Evolutionary conservation across 1,139 yeast species (phyloP), one percentile per base, ranked within the genome.

Genomic region (Candida pseudocylindracea): DNA sequence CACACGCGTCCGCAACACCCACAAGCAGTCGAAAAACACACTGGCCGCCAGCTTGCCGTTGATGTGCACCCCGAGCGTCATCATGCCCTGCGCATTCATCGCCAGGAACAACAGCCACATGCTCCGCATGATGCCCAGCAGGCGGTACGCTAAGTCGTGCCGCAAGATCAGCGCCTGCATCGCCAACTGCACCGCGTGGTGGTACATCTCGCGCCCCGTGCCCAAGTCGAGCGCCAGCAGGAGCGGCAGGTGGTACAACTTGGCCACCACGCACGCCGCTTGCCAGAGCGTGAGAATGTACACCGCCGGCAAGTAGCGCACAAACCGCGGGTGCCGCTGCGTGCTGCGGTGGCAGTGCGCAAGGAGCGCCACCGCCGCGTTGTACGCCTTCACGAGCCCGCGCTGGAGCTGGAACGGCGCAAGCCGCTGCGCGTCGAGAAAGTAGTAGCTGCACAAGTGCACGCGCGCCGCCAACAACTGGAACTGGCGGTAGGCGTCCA

Each of bases 121-220:
- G 44, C 83, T 83, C 42, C 79, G 68, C 88, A 88, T 80, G 37
- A 88, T 81, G 12, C 93, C 95, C 35, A 93, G 74, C 0, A 93
- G 79, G 40, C 96, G 64, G 50, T 78, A 80, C 1, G 95, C 83
- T 62, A 88, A 73, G 47, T 88, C 98, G 49, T 85, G 91, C 44
- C 80, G 80, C 42, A 81, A 57, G 30, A 85, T 75, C 0, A 94
- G 80, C 0, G 94, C 93, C 38, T 69, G 68, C 33, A 72, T 67
- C 1, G 88, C 72, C 32, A 79, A 54, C 20, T 66, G 62, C 10
- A 80, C 71, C 1, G 93, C 91, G 15, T 60, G 58, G 39, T 68
- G 67, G 45, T 78, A 88, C 28, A 74, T 62, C 36, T 65, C 68
- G 45, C 70, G 72, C 8, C 95, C 96, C 1, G 72, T 60, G 1